These are phyloP conservation scores for Didymella segeticola DNA, from an alignment of 2,329 filamentous ascomycete genomes.

Conservation along the genomic window DNA sequence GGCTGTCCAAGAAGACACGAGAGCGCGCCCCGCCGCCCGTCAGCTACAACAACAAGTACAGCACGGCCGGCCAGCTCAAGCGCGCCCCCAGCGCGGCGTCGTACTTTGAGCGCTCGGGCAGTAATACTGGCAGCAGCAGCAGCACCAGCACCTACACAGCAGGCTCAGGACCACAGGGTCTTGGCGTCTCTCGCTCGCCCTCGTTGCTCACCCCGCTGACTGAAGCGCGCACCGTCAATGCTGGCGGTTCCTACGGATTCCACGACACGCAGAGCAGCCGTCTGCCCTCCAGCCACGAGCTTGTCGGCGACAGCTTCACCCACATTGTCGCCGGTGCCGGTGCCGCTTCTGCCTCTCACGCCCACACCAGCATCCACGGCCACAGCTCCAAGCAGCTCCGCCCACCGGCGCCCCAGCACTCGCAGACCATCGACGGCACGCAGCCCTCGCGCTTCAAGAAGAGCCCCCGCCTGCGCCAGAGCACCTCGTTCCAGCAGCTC, in stretches of 20 bases:
- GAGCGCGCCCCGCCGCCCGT: slow-evolving; percentile 25
- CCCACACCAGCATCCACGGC: slow-evolving; percentile 21
- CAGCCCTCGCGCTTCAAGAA: slow-evolving; percentile 27
- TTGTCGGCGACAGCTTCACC: slow-evolving; percentile 16
- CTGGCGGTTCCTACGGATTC: slow-evolving; percentile 13
- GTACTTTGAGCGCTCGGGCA: slow-evolving; percentile 26
- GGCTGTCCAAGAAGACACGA: slow-evolving; percentile 26
- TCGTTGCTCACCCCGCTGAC: slow-evolving; percentile 25
- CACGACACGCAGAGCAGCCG: slow-evolving; percentile 4
- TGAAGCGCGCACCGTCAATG: slow-evolving; percentile 25
- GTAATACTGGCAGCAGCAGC: slow-evolving; percentile 14
- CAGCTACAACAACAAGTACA: slow-evolving; percentile 22
- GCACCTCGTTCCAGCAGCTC: slow-evolving; percentile 52
- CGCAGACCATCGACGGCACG: slow-evolving; percentile 32
- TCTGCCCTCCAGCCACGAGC: slow-evolving; percentile 14
- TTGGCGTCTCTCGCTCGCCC: slow-evolving; percentile 26
- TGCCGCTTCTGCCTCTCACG: too few species aligned
- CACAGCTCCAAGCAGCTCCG: slow-evolving; percentile 27
- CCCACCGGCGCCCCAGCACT: slow-evolving; percentile 38
- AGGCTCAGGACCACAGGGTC: slow-evolving; percentile 4
- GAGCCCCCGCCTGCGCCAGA: slow-evolving; percentile 48
- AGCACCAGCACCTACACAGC: slow-evolving; percentile 10
- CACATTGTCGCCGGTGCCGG: slow-evolving; percentile 7
- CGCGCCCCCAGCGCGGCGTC: slow-evolving; percentile 28
- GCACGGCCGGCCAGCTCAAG: slow-evolving; percentile 17